These are phyloP conservation scores for Chrysochromulina parva DNA, from an alignment of 78 protist genomes.

Conservation along the genomic window DNA sequence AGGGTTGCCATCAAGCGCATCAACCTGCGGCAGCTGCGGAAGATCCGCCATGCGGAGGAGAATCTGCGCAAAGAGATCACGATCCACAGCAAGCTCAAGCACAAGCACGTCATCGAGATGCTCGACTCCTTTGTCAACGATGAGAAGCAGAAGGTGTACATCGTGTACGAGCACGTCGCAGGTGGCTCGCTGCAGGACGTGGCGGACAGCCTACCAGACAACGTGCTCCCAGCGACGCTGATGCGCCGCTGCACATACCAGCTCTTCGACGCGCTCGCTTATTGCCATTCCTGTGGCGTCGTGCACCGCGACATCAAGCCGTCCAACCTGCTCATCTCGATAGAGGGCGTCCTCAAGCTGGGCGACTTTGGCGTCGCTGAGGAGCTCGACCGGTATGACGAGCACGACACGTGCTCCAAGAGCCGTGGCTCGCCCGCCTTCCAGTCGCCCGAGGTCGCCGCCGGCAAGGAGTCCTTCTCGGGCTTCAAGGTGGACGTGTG, in stretches of 20 bases:
- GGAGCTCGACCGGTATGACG: constrained; percentile 40
- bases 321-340: constrained; percentile 62
- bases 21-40: constrained; percentile 50
- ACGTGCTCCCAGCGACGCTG: too few species aligned
- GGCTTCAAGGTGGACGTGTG: constrained; percentile 64
- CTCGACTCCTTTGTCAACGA: constrained; percentile 52
- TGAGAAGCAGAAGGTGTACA: constrained; percentile 67
- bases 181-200: constrained; percentile 64
- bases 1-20: constrained; percentile 69
- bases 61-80: constrained; percentile 50
- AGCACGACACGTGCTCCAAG: constrained; percentile 53
- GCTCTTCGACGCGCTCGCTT: constrained; percentile 28
- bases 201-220: too few species aligned
- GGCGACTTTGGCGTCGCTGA: constrained; percentile 82
- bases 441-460: constrained; percentile 67
- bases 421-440: constrained; percentile 79
- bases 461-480: background rate
- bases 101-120: constrained; percentile 50
- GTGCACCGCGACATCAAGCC: constrained; percentile 84
- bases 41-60: constrained; percentile 70
- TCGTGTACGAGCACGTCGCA: constrained; percentile 64
- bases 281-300: constrained; percentile 67
- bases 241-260: too few species aligned
- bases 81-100: constrained; percentile 50
- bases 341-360: constrained; percentile 59